Percentiles rank a stretch among this genome's conserved stretches.
Evolutionary conservation across 2,329 filamentous ascomycete species (phyloP).

Genomic region (Phialophora verrucosa): DNA sequence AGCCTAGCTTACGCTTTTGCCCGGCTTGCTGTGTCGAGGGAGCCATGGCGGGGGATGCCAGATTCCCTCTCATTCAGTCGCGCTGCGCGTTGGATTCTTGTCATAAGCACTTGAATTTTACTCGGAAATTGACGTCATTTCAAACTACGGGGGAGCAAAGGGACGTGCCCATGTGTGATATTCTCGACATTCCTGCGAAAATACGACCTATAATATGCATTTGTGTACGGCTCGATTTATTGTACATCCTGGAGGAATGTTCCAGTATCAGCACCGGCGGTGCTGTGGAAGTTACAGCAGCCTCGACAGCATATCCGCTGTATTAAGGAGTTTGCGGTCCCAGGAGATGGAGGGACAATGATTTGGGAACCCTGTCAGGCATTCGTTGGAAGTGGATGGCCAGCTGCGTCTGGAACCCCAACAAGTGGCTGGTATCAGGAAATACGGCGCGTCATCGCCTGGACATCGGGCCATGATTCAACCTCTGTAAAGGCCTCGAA

Average conservation of each 20-base stretch:
- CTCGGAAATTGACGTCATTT: slow-evolving; percentile 8
- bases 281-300: background rate
- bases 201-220: background rate
- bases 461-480: slow-evolving; percentile 20
- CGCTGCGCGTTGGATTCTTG: slow-evolving; percentile 1
- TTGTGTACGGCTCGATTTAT: background rate
- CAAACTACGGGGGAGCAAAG: background rate
- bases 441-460: slow-evolving; percentile 26
- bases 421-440: slow-evolving; percentile 28
- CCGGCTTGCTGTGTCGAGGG: slow-evolving; percentile 23
- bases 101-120: background rate
- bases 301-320: background rate
- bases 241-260: slow-evolving; percentile 25
- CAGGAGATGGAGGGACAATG: background rate
- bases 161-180: background rate
- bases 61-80: background rate
- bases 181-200: background rate
- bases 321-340: background rate
- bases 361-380: background rate
- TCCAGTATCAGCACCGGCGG: slow-evolving; percentile 32
- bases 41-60: slow-evolving; percentile 13
- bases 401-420: slow-evolving; percentile 18
- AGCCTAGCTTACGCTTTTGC: slow-evolving; percentile 36
- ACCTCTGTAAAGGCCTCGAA: slow-evolving; percentile 26
- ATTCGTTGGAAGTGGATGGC: slow-evolving; percentile 14